A percentile compares a stretch with the other conserved stretches of the same genome.
Evolutionary conservation across 768 basidiomycete genomes (phyloP).

Genomic region (Plicaturopsis crispa): DNA sequence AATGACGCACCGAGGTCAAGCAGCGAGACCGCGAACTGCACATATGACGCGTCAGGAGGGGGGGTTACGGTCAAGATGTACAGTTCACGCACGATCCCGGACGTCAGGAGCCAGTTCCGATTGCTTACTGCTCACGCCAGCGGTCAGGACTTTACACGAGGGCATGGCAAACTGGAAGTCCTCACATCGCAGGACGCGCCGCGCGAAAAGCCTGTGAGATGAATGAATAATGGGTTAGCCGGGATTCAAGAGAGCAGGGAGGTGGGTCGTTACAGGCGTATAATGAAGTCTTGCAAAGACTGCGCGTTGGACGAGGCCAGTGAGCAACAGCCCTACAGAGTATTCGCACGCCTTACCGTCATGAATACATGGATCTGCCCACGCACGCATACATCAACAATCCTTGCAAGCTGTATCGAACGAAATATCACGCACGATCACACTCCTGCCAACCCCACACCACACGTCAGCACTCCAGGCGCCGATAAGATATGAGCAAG

Average conservation of each 20-base stretch:
- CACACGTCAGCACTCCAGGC: background rate
- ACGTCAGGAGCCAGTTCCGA: constrained; percentile 32
- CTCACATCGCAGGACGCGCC: constrained; percentile 43
- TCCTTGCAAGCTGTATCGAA: background rate
- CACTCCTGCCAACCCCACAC: constrained; percentile 30
- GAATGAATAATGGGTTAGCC: too few relatives aligned
- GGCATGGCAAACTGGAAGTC: background rate
- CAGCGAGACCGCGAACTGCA: constrained; percentile 28
- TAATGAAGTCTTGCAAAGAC: constrained; percentile 42
- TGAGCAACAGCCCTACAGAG: too few relatives aligned
- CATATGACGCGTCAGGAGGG: constrained; percentile 8
- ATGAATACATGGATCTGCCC: constrained; percentile 49
- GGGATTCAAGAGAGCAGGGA: constrained; percentile 2
- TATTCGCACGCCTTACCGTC: constrained; percentile 31
- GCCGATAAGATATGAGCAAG: background rate
- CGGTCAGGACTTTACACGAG: background rate
- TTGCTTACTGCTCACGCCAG: constrained; percentile 40
- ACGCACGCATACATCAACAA: background rate
- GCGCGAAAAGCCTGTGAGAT: constrained; percentile 35
- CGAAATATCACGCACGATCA: constrained; percentile 31
- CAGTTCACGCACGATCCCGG: constrained; percentile 35
- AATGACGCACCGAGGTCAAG: constrained; percentile 36
- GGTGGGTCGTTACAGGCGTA: constrained; percentile 25
- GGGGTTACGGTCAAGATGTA: background rate
- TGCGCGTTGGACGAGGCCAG: too few relatives aligned